phyloP scores from a whole-genome alignment of 2,329 filamentous ascomycete genomes.

The Zarea fungicola region DNA sequence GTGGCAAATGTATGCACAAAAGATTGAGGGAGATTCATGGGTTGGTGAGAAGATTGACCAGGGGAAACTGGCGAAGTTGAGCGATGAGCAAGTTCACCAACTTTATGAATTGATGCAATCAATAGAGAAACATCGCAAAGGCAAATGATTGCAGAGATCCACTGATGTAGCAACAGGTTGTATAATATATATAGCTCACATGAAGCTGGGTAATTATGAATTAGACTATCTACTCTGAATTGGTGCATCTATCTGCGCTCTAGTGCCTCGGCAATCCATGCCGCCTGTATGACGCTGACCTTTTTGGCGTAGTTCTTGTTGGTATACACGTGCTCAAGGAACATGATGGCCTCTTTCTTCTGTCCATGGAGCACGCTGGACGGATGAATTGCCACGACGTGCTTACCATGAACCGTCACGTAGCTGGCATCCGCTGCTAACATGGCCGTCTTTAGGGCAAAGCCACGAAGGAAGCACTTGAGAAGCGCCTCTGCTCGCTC shows the following conservation, averaged over 20 bases:
- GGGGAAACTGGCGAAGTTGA: constrained; percentile 87
- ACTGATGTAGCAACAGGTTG: background rate
- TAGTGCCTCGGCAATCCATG: constrained; percentile 52
- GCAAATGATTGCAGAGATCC: constrained; percentile 20
- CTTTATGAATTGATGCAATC: constrained; percentile 91
- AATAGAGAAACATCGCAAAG: constrained; percentile 46
- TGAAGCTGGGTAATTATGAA: background rate
- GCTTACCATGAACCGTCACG: constrained; percentile 53
- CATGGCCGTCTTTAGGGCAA: constrained; percentile 55
- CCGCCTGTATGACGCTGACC: constrained; percentile 55
- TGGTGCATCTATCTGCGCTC: constrained; percentile 22
- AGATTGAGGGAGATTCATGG: constrained; percentile 84
- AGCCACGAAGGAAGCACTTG: constrained; percentile 58
- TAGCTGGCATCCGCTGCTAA: constrained; percentile 57
- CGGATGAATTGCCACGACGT: constrained; percentile 57
- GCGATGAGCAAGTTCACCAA: constrained; percentile 89
- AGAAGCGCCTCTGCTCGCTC: constrained; percentile 50
- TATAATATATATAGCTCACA: background rate
- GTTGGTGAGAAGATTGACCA: constrained; percentile 77
- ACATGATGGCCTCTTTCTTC: constrained; percentile 64
- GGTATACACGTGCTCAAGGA: constrained; percentile 61
- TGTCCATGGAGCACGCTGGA: constrained; percentile 57
- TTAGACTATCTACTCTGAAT: constrained; percentile 1
- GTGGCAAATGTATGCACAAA: constrained; percentile 93
- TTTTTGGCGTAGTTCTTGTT: constrained; percentile 63